Conservation (phyloP, 192 early-diverging fungal species). For the Thoreauomyces humboldtii region DNA sequence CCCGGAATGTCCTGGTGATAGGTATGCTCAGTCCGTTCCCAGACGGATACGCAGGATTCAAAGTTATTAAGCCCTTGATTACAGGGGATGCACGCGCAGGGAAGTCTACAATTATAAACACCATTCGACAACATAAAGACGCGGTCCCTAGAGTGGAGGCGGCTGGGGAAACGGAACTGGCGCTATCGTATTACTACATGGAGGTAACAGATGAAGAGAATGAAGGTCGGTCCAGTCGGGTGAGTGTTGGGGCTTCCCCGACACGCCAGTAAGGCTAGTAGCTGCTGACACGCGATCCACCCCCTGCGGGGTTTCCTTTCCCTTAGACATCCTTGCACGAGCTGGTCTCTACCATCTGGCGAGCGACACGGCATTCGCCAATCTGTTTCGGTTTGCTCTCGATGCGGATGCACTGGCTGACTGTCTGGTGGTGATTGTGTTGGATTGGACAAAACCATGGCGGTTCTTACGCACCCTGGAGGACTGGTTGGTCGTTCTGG, state of each 20-base stretch:
- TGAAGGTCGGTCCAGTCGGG: constrained; percentile 64
- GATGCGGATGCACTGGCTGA: constrained; percentile 61
- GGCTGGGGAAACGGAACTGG: constrained; percentile 61
- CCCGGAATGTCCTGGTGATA: constrained; percentile 79
- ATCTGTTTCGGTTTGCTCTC: constrained; percentile 70
- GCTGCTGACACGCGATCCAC: neutral
- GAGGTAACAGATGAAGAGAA: constrained; percentile 88
- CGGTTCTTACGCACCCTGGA: constrained; percentile 76
- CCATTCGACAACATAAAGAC: constrained; percentile 49
- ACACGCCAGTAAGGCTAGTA: neutral
- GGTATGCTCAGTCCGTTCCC: constrained; percentile 40
- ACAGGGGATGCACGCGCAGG: constrained; percentile 75
- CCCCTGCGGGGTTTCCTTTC: too few relatives aligned
- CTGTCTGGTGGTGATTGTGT: constrained; percentile 69
- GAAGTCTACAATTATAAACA: constrained; percentile 76
- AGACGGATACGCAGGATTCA: neutral
- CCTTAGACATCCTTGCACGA: constrained; percentile 67
- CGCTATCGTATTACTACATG: constrained; percentile 78
- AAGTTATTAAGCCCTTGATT: neutral
- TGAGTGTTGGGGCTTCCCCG: too few relatives aligned
- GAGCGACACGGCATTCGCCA: constrained; percentile 62
- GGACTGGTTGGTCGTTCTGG: constrained; percentile 73
- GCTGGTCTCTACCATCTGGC: constrained; percentile 80
- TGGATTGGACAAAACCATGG: constrained; percentile 94
- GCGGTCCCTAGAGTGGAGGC: constrained; percentile 42